Conservation (phyloP, 805 yeast genomes). For the Myxozyma sirexii region DNA sequence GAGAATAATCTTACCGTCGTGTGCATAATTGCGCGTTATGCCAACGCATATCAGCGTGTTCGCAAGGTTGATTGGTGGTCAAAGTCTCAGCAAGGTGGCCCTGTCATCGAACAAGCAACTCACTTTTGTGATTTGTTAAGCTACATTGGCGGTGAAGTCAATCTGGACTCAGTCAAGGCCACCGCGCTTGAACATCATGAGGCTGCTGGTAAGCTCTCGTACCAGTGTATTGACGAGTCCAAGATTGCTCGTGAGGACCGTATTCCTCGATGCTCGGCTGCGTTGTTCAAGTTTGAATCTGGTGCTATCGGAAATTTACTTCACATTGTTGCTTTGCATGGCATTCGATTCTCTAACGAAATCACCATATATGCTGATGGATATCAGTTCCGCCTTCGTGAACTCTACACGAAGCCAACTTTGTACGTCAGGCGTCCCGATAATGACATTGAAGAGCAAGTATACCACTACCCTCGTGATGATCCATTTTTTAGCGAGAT, state of each 20-base stretch:
- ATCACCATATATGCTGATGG: conserved; percentile 34
- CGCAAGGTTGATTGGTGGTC: conserved; percentile 33
- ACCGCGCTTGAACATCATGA: conserved; percentile 27
- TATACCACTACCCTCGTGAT: conserved; percentile 26
- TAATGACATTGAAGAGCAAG: conserved; percentile 18
- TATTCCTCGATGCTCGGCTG: conserved; percentile 31
- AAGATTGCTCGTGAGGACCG: conserved; percentile 28
- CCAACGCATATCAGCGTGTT: conserved; percentile 25
- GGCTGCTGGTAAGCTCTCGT: conserved; percentile 30
- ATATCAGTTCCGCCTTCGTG: conserved; percentile 32
- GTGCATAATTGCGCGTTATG: conserved; percentile 30
- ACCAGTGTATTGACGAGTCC: conserved; percentile 29
- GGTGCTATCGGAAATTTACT: conserved; percentile 33
- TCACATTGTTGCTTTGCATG: conserved; percentile 33
- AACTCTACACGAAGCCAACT: conserved; percentile 31
- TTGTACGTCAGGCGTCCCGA: conserved; percentile 32
- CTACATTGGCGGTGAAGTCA: conserved; percentile 34
- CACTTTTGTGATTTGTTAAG: conserved; percentile 34
- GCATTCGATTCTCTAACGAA: conserved; percentile 30
- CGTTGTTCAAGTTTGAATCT: conserved; percentile 30
- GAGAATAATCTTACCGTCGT: conserved; percentile 30
- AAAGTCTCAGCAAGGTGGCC: conserved; percentile 34
- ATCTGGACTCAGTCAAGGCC: conserved; percentile 24
- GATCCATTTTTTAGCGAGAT: conserved; percentile 31
- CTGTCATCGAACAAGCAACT: conserved; percentile 34